Base-by-base conservation (phyloP, 2,329 filamentous ascomycete species). In the Phyllosticta paracitricarpa region DNA sequence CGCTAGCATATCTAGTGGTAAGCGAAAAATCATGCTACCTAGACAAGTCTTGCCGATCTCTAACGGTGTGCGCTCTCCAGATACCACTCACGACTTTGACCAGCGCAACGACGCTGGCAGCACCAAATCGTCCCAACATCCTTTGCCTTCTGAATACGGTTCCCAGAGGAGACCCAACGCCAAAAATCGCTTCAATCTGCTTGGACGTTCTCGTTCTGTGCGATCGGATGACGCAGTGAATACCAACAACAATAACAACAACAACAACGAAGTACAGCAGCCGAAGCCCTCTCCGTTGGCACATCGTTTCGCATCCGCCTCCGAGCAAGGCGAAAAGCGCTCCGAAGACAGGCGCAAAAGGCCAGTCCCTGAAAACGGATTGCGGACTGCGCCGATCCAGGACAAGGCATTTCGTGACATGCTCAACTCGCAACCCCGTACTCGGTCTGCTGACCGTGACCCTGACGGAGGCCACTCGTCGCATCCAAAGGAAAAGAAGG, bases 371-470 rank as follows among this genome's bases (percentile, higher is more conserved):
- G 73, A 73, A 9, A 74, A 76, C 28, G 76, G 79, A 17, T 76
- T 85, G 58, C 86, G 81, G 70, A 86, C 86, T 1, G 83, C 88
- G 9, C 84, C 87, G 1, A 73, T 85, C 35, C 82, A 84, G 48
- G 89, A 91, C 61, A 83, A 86, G 66, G 81, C 85, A 2, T 85
- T 87, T 67, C 82, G 84, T 66, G 83, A 87, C 54, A 86, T 87
- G 76, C 86, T 89, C 78, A 75, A 73, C 64, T 73, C 72, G 58
- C 30, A 81, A 25, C 73, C 81, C 61, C 82, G 89, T 64, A 90
- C 89, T 66, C 85, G 87, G 66, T 91, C 89, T 3, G 84, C 85
- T 64, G 90, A 95, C 71, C 84, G 89, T 26, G 65, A 67, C 24
- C 65, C 66, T 7, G 69, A 70, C 24, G 69, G 70, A 26, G 70